A percentile compares a stretch with the other conserved stretches of the same genome.
Conservation (phyloP, 2,329 filamentous ascomycete genomes). For the Verticillium albo-atrum region DNA sequence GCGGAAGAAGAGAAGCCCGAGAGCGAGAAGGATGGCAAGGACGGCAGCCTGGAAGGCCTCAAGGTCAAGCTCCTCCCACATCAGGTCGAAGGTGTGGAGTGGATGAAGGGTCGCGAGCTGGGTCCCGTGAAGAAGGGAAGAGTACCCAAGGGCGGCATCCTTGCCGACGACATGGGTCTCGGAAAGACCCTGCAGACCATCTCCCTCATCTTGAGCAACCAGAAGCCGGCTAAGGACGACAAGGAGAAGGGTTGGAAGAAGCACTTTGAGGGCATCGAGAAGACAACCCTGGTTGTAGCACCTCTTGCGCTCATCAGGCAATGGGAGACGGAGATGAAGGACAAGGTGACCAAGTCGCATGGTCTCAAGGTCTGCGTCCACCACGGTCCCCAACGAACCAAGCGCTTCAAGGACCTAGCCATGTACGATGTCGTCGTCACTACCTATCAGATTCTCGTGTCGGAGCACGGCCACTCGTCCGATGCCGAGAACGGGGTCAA, state of each 20-base stretch:
- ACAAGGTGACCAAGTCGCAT: slow-evolving; percentile 68
- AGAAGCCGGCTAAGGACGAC: slow-evolving; percentile 58
- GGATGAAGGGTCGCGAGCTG: slow-evolving; percentile 92
- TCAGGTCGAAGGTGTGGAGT: slow-evolving; percentile 88
- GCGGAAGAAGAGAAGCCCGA: slow-evolving; percentile 33
- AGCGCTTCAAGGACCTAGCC: slow-evolving; percentile 70
- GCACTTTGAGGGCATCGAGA: slow-evolving; percentile 64
- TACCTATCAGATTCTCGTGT: slow-evolving; percentile 92
- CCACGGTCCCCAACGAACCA: slow-evolving; percentile 82
- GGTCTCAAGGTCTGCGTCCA: slow-evolving; percentile 80
- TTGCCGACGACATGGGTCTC: slow-evolving; percentile 96
- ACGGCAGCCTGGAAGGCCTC: slow-evolving; percentile 66
- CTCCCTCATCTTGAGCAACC: slow-evolving; percentile 79
- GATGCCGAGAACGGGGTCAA: slow-evolving; percentile 58
- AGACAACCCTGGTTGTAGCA: slow-evolving; percentile 85
- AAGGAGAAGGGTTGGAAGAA: slow-evolving; percentile 60
- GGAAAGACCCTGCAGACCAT: slow-evolving; percentile 96
- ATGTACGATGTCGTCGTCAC: slow-evolving; percentile 94
- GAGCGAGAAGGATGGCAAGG: slow-evolving; percentile 18
- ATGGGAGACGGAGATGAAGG: slow-evolving; percentile 90
- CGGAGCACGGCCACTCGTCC: slow-evolving; percentile 73
- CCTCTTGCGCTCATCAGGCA: slow-evolving; percentile 93
- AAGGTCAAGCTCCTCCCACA: slow-evolving; percentile 87
- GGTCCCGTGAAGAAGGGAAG: slow-evolving; percentile 76
- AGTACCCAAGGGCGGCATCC: slow-evolving; percentile 86